Conservation (phyloP, 257 asterid genomes). For the Avicennia marina region DNA sequence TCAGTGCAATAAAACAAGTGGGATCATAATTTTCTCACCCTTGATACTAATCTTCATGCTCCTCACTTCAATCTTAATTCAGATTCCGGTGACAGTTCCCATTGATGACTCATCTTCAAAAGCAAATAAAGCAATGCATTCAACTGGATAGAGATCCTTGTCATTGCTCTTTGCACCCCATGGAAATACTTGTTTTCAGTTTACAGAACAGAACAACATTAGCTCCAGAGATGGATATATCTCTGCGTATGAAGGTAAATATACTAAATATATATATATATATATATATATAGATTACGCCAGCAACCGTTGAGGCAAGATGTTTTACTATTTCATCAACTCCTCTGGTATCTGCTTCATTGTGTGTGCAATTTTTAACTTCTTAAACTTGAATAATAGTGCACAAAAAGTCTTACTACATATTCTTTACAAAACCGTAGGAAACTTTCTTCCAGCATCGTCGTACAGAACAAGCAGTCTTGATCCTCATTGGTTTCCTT, state of each 20-base stretch:
- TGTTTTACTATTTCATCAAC: neutral
- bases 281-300: no score
- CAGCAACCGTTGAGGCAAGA: neutral
- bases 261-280: neutral
- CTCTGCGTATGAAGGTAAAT: neutral
- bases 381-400: slow-evolving; percentile 9
- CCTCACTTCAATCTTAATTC: no score
- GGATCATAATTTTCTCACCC: neutral
- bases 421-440: slow-evolving; percentile 1
- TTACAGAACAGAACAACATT: no score
- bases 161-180: no score
- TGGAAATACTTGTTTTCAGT: no score
- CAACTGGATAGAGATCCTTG: no score
- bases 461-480: neutral
- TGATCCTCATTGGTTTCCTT: slow-evolving; percentile 4
- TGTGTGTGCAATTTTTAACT: neutral
- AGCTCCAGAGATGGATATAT: no score
- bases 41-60: neutral
- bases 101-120: neutral
- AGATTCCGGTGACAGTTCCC: no score
- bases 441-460: slow-evolving; percentile 11
- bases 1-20: neutral
- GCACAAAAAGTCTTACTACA: slow-evolving; percentile 6
- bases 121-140: no score
- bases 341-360: slow-evolving; percentile 6